These are phyloP conservation scores for Aureobasidium mangrovei DNA, from an alignment of 2,329 filamentous ascomycete species.

Conservation along the genomic window DNA sequence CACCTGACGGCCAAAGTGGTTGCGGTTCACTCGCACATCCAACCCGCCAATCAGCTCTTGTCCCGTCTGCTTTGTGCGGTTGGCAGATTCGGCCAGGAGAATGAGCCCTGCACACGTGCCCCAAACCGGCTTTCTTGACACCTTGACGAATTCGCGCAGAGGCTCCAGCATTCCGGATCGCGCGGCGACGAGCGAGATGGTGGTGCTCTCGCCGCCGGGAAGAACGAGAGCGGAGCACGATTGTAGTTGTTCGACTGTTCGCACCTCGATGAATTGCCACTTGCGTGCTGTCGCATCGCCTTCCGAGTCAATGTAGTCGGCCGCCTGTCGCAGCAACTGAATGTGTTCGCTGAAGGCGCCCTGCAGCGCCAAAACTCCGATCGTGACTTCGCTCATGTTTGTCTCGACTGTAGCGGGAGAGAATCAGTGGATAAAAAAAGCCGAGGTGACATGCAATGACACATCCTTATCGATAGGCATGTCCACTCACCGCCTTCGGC, in stretches of 20 bases:
- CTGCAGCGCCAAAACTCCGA: slow-evolving; percentile 68
- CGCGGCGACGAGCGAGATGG: slow-evolving; percentile 79
- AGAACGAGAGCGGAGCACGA: slow-evolving; percentile 77
- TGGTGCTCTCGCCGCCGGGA: slow-evolving; percentile 90
- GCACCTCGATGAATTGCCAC: slow-evolving; percentile 68
- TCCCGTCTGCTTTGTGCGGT: slow-evolving; percentile 79
- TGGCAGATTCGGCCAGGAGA: slow-evolving; percentile 77
- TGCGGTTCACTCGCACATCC: slow-evolving; percentile 81
- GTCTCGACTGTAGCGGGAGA: not conserved
- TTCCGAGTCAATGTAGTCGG: slow-evolving; percentile 36
- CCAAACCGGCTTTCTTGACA: slow-evolving; percentile 76
- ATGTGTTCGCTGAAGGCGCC: slow-evolving; percentile 90
- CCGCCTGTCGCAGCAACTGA: slow-evolving; percentile 61
- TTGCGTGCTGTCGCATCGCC: slow-evolving; percentile 16
- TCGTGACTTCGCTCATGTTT: slow-evolving; percentile 33
- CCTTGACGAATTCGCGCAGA: slow-evolving; percentile 81
- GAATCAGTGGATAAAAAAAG: no score
- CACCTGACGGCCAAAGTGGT: slow-evolving; percentile 88
- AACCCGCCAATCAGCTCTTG: slow-evolving; percentile 91
- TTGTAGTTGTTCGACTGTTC: slow-evolving; percentile 61
- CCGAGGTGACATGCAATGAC: not conserved
- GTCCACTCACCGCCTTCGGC: no score
- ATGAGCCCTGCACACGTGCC: slow-evolving; percentile 95
- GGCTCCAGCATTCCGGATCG: slow-evolving; percentile 76
- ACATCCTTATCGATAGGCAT: not conserved